Base-by-base conservation (phyloP, 1,284 basidiomycete genomes). In the Rhizopogon parksii region DNA sequence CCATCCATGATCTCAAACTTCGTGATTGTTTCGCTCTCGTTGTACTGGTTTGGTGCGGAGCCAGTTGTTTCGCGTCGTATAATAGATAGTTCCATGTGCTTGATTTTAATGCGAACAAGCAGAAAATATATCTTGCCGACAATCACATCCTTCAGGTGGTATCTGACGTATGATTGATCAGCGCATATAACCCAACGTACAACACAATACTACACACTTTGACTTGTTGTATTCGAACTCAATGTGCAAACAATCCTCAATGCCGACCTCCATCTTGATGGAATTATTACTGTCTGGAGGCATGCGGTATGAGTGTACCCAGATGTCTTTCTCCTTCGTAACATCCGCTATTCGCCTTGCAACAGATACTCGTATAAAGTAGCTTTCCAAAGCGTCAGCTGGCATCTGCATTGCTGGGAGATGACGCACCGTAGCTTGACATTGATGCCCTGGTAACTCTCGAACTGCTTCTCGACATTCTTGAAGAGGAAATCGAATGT, bases 221-320 rank as follows among this genome's bases (percentile, higher is more conserved):
- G 94, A 96, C 69, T 98, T 98, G 78, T 99, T 98, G 74, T 99
- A 98, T 71, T 99, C 95, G 62, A 99, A 98, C 70, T 99, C 95
- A 63, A 99, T 99, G 68, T 99, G 95, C 59, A 98, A 71, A 69
- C 95, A 98, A 66, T 99, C 95, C 67, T 98, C 95, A 56, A 99
- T 98, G 14, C 95, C 95, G 35, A 99, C 96, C 70, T 99, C 95
- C 96, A 99, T 99, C 78, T 96, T 98, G 74, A 98, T 97, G 32
- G 91, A 88, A 66, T 95, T 95, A 71, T 96, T 98, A 60, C 83
- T 89, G 67, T 99, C 96, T 51, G 95, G 94, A 2, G 95, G 95
- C 91, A 97, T 96, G 36, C 95, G 87, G 74, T 91, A 99, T 8
- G 91, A 95, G 68, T 99, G 95, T 2, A 99, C 96, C 95, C 95